These are phyloP conservation scores for Penicillium corylophilum DNA, from an alignment of 2,329 filamentous ascomycete genomes.

Conservation along the genomic window DNA sequence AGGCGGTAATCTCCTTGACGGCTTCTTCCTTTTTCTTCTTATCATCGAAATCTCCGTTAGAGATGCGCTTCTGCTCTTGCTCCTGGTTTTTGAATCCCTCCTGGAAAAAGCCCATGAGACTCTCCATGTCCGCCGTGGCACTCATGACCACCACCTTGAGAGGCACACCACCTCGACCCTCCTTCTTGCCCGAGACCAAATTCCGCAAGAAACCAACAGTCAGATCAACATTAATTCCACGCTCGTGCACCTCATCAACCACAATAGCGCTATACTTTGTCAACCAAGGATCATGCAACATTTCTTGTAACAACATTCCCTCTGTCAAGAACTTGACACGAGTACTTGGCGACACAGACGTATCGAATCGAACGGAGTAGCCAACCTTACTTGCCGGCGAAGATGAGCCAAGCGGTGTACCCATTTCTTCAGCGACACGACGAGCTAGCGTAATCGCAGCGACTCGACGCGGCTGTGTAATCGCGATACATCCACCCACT, in stretches of 20 bases:
- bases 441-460: conserved; percentile 88
- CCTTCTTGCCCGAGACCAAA: conserved; percentile 59
- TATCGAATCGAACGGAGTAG: conserved; percentile 94
- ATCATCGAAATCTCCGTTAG: conserved; percentile 9
- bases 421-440: conserved; percentile 82
- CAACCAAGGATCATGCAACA: conserved; percentile 79
- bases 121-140: conserved; percentile 86
- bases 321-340: conserved; percentile 93
- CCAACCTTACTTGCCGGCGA: conserved; percentile 69
- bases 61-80: conserved; percentile 10
- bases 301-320: conserved; percentile 92
- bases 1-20: conserved; percentile 54
- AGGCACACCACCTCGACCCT: conserved; percentile 67
- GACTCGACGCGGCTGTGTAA: conserved; percentile 90
- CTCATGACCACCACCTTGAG: conserved; percentile 96
- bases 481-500: conserved; percentile 79
- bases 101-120: conserved; percentile 72
- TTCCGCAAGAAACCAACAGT: conserved; percentile 84
- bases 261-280: conserved; percentile 84
- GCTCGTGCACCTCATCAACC: conserved; percentile 95
- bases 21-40: conserved; percentile 34
- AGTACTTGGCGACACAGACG: conserved; percentile 75
- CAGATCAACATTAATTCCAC: conserved; percentile 91
- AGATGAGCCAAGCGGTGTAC: conserved; percentile 59
- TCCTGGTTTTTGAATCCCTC: conserved; percentile 26